Conservation (phyloP, 345 rosid genomes). For the Ailanthus altissimus region DNA sequence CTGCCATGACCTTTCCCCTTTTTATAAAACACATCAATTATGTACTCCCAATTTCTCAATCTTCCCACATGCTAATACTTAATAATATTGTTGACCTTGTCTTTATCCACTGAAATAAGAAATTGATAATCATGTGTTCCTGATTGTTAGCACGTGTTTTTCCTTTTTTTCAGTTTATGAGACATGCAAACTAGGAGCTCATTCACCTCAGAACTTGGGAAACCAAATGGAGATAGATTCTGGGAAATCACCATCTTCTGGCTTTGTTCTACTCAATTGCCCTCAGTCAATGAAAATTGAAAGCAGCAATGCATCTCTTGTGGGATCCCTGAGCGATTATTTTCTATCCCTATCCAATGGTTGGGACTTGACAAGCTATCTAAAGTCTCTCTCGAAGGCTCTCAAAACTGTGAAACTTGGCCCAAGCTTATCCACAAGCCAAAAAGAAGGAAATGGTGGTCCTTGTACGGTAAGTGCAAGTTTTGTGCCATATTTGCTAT, state of each 20-base stretch:
- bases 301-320: slow-evolving; percentile 84
- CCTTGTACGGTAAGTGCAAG: slow-evolving; percentile 70
- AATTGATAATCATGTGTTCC: neutral
- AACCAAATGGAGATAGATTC: slow-evolving; percentile 81
- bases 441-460: slow-evolving; percentile 81
- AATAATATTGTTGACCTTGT: neutral
- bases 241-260: slow-evolving; percentile 67
- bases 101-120: neutral
- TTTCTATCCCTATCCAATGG: slow-evolving; percentile 97
- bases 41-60: slow-evolving; percentile 2
- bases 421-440: slow-evolving; percentile 54
- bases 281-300: slow-evolving; percentile 99
- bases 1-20: neutral
- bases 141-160: slow-evolving; percentile 9
- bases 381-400: slow-evolving; percentile 89
- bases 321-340: slow-evolving; percentile 97
- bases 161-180: slow-evolving; percentile 69
- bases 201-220: slow-evolving; percentile 78
- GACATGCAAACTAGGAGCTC: slow-evolving; percentile 91
- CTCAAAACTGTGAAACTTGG: slow-evolving; percentile 80
- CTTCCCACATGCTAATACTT: neutral
- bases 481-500: neutral
- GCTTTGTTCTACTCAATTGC: slow-evolving; percentile 90
- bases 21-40: neutral
- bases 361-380: slow-evolving; percentile 95